Percentiles rank a stretch among this genome's conserved stretches.
Conservation (phyloP, 192 early-diverging fungal genomes). For the Backusella tarrabulga region DNA sequence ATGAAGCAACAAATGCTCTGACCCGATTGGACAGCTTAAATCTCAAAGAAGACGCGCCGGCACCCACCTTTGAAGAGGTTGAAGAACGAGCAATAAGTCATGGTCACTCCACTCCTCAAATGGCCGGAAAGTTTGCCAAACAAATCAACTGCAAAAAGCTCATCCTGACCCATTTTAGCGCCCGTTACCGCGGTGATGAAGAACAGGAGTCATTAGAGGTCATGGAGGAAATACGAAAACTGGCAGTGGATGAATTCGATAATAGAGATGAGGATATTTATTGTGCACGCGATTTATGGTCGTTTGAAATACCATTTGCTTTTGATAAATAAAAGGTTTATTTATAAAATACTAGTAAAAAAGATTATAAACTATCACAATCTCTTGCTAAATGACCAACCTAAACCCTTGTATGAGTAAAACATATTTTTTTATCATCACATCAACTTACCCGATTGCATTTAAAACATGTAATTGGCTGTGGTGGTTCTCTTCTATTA, state of each 20-base stretch:
- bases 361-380: conserved; percentile 4
- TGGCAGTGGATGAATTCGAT: conserved; percentile 45
- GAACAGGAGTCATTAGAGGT: conserved; percentile 34
- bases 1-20: conserved; percentile 58
- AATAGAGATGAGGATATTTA: conserved; percentile 25
- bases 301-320: conserved; percentile 23
- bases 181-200: conserved; percentile 51
- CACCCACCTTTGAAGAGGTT: conserved; percentile 35
- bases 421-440: not conserved
- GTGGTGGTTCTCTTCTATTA: conserved; percentile 6
- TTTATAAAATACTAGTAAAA: not conserved
- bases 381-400: conserved; percentile 26
- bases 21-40: conserved; percentile 32
- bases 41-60: not conserved
- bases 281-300: conserved; percentile 39
- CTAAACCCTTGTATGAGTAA: not conserved
- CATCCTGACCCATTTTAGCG: conserved; percentile 57
- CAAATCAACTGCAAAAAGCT: conserved; percentile 36
- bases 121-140: conserved; percentile 50
- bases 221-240: conserved; percentile 52
- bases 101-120: conserved; percentile 59
- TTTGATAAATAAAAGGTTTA: not conserved
- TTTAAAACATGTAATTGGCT: conserved; percentile 16
- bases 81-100: conserved; percentile 35
- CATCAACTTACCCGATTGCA: conserved; percentile 10